Conservation (phyloP, 805 yeast species). For the Wickerhamomyces ciferrii region DNA sequence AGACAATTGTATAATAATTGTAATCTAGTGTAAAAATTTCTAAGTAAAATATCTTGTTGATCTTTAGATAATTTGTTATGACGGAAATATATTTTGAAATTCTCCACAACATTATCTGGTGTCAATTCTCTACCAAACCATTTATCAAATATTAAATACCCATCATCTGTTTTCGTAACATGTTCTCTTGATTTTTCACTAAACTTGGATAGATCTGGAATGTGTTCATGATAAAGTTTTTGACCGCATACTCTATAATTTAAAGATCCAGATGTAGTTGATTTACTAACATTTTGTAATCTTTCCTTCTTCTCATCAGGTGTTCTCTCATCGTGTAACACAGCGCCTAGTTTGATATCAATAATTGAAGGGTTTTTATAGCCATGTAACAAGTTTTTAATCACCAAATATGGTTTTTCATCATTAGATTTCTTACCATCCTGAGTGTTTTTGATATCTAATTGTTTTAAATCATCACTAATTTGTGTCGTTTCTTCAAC, state of each 20-base stretch:
- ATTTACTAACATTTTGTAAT: conserved; percentile 52
- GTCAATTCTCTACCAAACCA: conserved; percentile 62
- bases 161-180: conserved; percentile 23
- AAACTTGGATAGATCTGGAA: conserved; percentile 12
- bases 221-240: conserved; percentile 39
- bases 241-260: conserved; percentile 85
- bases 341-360: conserved; percentile 79
- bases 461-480: conserved; percentile 15
- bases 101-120: conserved; percentile 34
- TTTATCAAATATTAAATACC: conserved; percentile 55
- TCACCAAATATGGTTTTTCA: conserved; percentile 45
- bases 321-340: conserved; percentile 60
- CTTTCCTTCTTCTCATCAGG: conserved; percentile 56
- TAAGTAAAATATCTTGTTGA: conserved; percentile 33
- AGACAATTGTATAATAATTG: conserved; percentile 64
- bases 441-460: conserved; percentile 1
- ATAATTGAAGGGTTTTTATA: conserved; percentile 63
- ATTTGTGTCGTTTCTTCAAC: conserved; percentile 17
- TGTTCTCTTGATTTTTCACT: conserved; percentile 7
- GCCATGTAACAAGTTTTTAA: conserved; percentile 65
- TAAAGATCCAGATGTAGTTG: conserved; percentile 78
- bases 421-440: neutral
- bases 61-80: conserved; percentile 26
- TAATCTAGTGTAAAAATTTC: conserved; percentile 50
- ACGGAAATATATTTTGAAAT: conserved; percentile 41